Evolutionary conservation across 257 asterid species (phyloP).

Genomic region (Gynochthodes officinalis): DNA sequence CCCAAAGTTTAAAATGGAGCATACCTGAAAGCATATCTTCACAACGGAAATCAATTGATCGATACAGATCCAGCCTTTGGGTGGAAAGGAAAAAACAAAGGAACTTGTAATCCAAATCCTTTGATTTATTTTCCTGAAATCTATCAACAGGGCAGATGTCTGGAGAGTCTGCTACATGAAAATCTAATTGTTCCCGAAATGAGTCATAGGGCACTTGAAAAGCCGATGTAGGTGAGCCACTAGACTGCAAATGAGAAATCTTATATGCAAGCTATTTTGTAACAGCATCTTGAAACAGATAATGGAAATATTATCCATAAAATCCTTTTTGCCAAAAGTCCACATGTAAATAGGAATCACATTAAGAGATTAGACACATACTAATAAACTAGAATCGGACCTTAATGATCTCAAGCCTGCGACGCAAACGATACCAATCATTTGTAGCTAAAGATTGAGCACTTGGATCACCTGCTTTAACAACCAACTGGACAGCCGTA

Average conservation of each 20-base stretch:
- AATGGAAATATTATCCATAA: not conserved
- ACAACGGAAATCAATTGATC: slow-evolving; percentile 91
- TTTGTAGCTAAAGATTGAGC: slow-evolving; percentile 64
- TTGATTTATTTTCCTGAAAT: slow-evolving; percentile 34
- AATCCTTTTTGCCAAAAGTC: not conserved
- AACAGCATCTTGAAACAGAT: not conserved
- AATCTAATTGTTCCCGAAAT: slow-evolving; percentile 55
- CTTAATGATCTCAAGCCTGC: slow-evolving; percentile 92
- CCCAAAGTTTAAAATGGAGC: not conserved
- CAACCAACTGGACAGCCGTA: slow-evolving; percentile 63
- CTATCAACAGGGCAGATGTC: slow-evolving; percentile 32
- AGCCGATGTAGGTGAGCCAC: slow-evolving; percentile 76
- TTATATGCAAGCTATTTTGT: not conserved
- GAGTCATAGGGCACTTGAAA: slow-evolving; percentile 82
- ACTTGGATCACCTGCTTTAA: slow-evolving; percentile 81
- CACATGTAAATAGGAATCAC: not conserved
- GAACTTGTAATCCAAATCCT: slow-evolving; percentile 80
- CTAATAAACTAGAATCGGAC: slow-evolving; percentile 29
- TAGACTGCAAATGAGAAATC: slow-evolving; percentile 47
- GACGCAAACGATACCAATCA: slow-evolving; percentile 94
- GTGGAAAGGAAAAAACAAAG: slow-evolving; percentile 84
- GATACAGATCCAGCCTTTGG: slow-evolving; percentile 74
- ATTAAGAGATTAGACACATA: not conserved
- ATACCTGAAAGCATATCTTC: slow-evolving; percentile 94
- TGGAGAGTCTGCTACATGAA: slow-evolving; percentile 29